phyloP scores from a whole-genome alignment of 139 green algal species.

The Chlamydomonas sp. region DNA sequence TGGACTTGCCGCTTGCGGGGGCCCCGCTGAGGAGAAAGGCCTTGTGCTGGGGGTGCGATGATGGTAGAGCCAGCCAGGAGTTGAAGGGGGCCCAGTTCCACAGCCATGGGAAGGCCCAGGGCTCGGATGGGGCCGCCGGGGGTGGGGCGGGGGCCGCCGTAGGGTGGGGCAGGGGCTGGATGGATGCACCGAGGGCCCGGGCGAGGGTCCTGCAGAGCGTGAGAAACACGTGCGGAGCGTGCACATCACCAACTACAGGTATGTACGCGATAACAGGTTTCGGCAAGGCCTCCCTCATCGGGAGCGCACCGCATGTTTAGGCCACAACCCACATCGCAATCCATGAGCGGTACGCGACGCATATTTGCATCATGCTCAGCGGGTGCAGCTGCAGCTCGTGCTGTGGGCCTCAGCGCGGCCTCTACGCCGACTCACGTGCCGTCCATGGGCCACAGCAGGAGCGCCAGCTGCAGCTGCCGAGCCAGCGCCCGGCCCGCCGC shows the following conservation, averaged over 20 bases:
- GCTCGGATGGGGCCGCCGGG: not conserved
- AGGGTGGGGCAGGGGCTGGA: not conserved
- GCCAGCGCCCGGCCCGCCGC: not conserved
- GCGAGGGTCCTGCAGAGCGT: not conserved
- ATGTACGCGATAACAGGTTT: too few species aligned
- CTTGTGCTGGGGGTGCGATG: not conserved
- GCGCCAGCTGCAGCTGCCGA: slow-evolving; percentile 33
- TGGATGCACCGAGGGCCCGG: not conserved
- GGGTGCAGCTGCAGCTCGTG: too few species aligned
- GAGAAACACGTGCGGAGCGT: too few species aligned
- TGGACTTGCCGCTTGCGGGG: slow-evolving; percentile 12
- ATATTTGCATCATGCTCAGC: too few species aligned
- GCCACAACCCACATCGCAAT: too few species aligned
- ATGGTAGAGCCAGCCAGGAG: slow-evolving; percentile 12
- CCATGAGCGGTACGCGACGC: too few species aligned
- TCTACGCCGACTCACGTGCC: not conserved
- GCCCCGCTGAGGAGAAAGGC: slow-evolving; percentile 1
- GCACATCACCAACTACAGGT: too few species aligned
- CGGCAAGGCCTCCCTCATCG: too few species aligned
- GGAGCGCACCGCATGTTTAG: too few species aligned
- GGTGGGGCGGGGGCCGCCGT: not conserved
- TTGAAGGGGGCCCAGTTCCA: slow-evolving; percentile 21
- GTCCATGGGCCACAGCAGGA: slow-evolving; percentile 31
- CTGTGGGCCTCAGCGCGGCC: not conserved
- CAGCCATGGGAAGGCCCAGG: slow-evolving; percentile 9